These are phyloP conservation scores for Podila minutissima DNA, from an alignment of 192 early-diverging fungal genomes.

Conservation along the genomic window DNA sequence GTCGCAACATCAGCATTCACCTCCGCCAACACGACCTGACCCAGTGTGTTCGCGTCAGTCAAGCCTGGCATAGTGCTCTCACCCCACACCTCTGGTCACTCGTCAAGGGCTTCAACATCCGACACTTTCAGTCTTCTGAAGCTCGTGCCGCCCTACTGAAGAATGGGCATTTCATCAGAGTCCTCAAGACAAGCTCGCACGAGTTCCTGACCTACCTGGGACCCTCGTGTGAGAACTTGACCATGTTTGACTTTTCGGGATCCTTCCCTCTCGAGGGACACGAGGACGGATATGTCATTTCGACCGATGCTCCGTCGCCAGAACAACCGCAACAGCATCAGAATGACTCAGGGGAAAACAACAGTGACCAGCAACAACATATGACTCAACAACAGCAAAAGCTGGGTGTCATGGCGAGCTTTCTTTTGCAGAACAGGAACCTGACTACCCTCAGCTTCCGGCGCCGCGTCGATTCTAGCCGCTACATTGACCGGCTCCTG, in stretches of 20 bases:
- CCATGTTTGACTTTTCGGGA: slow-evolving; percentile 1
- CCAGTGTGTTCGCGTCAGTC: background rate
- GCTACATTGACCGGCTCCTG: background rate
- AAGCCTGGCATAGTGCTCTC: background rate
- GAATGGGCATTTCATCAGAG: background rate
- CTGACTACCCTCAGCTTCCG: background rate
- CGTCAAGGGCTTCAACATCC: slow-evolving; percentile 5
- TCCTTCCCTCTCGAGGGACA: background rate
- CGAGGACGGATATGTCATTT: background rate
- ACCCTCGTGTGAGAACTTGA: background rate
- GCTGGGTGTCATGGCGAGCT: background rate
- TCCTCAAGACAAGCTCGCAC: background rate
- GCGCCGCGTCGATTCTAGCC: background rate
- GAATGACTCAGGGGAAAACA: background rate
- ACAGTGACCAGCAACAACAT: background rate
- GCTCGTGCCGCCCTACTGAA: background rate
- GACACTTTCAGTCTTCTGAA: background rate
- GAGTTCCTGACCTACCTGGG: background rate
- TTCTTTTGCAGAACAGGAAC: background rate
- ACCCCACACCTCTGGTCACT: background rate
- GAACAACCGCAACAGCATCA: background rate
- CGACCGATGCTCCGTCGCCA: background rate
- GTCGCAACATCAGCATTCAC: background rate
- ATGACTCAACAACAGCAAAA: background rate
- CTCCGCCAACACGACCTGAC: background rate